Percentiles rank a stretch among this genome's conserved stretches.
Evolutionary conservation across 352 stramenopile species (phyloP).

Genomic region (Lagenidium sp.): DNA sequence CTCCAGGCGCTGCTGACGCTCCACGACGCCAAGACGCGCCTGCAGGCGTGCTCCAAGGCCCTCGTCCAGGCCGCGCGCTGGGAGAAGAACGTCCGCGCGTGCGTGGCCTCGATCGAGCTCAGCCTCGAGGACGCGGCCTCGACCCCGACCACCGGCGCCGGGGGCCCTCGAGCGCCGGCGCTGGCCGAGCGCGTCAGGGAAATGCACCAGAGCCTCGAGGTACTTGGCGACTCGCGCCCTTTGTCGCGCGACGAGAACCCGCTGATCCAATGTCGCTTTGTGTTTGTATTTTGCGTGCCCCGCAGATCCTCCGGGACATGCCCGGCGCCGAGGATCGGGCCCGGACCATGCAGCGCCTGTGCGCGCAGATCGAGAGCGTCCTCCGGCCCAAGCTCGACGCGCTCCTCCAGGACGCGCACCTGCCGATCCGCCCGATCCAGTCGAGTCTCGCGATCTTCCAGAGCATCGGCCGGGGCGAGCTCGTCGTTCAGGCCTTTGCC

Average conservation of each 20-base stretch:
- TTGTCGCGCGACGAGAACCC: too few species aligned
- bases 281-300: neutral
- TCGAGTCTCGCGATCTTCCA: conserved; percentile 39
- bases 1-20: conserved; percentile 51
- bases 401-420: conserved; percentile 26
- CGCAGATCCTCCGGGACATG: conserved; percentile 41
- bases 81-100: conserved; percentile 52
- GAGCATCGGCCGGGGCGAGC: conserved; percentile 31
- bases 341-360: conserved; percentile 40
- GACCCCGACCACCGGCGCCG: too few species aligned
- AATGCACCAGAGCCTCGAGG: conserved; percentile 53
- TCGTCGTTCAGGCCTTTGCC: conserved; percentile 38
- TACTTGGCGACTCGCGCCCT: conserved; percentile 3
- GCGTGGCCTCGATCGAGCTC: conserved; percentile 31
- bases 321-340: conserved; percentile 44
- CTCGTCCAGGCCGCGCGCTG: conserved; percentile 62
- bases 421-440: conserved; percentile 29
- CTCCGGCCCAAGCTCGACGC: conserved; percentile 35
- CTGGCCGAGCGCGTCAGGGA: conserved; percentile 43
- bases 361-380: conserved; percentile 37
- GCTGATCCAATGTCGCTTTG: neutral
- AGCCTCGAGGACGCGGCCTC: conserved; percentile 4
- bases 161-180: too few species aligned
- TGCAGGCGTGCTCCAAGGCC: conserved; percentile 52
- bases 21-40: conserved; percentile 54